Conservation (phyloP, 108 stramenopile species). For the Cyclostephanos invisitatus region DNA sequence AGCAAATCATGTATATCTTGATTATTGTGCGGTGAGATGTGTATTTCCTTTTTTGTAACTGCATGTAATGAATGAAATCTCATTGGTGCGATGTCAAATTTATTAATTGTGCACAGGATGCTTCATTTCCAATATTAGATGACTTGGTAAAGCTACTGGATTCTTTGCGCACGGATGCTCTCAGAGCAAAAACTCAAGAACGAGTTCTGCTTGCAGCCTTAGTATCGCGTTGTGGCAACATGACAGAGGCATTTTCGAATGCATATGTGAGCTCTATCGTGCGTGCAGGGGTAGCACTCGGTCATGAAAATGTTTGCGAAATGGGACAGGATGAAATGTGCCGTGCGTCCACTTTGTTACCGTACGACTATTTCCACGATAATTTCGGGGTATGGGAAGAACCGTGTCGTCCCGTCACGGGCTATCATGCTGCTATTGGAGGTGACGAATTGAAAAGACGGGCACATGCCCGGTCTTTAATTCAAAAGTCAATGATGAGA, state of each 20-base stretch:
- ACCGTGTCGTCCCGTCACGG: constrained; percentile 66
- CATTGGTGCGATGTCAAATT: neutral
- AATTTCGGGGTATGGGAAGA: constrained; percentile 84
- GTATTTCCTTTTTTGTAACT: neutral
- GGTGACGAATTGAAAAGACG: constrained; percentile 70
- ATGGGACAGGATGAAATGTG: constrained; percentile 72
- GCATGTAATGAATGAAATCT: neutral
- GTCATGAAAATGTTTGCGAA: constrained; percentile 81
- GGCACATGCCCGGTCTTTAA: constrained; percentile 79
- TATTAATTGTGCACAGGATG: constrained; percentile 22
- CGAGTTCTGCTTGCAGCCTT: constrained; percentile 70
- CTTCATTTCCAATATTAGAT: constrained; percentile 56
- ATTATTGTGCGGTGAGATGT: constrained; percentile 43
- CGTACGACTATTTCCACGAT: constrained; percentile 80
- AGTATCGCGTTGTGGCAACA: constrained; percentile 63
- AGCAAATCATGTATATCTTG: constrained; percentile 47
- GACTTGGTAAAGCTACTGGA: constrained; percentile 67
- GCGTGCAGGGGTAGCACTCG: constrained; percentile 82
- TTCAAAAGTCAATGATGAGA: constrained; percentile 82
- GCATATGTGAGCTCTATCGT: constrained; percentile 80
- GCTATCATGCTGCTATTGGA: constrained; percentile 57
- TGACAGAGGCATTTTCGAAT: constrained; percentile 83
- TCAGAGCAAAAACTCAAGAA: constrained; percentile 74
- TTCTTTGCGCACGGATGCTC: constrained; percentile 59
- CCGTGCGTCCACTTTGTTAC: constrained; percentile 76